Conservation (phyloP, 495 filamentous ascomycete genomes). For the Melanomma pulvis-pyrius region DNA sequence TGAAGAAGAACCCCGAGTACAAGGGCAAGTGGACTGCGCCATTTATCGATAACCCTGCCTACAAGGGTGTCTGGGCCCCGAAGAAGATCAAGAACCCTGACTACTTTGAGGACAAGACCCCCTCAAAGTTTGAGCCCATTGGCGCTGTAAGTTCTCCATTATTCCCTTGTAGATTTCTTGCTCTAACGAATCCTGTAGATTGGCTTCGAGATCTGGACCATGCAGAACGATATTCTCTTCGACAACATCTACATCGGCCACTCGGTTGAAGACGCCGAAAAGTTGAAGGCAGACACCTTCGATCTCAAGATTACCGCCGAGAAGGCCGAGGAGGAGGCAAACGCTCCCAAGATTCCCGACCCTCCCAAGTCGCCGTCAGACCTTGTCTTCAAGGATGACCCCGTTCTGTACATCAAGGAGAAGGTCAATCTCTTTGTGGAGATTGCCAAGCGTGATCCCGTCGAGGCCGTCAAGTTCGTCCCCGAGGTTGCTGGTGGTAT, state of each 20-base stretch:
- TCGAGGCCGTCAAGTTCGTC: conserved; percentile 87
- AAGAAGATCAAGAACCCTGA: conserved; percentile 95
- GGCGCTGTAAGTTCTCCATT: conserved; percentile 78
- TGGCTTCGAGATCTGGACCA: conserved; percentile 99
- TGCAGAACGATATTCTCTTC: conserved; percentile 98
- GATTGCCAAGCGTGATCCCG: conserved; percentile 81
- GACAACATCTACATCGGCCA: conserved; percentile 99
- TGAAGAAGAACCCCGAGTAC: conserved; percentile 95
- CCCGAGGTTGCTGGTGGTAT: conserved; percentile 87
- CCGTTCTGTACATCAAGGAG: conserved; percentile 83
- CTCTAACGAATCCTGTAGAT: conserved; percentile 56
- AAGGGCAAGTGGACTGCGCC: conserved; percentile 98
- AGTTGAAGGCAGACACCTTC: conserved; percentile 89
- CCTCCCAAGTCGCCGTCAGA: conserved; percentile 65
- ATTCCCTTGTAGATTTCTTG: too few species aligned
- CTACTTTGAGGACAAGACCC: conserved; percentile 97
- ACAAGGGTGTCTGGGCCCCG: conserved; percentile 95
- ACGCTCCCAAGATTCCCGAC: conserved; percentile 76
- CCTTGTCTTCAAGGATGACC: conserved; percentile 91
- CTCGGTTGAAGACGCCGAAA: conserved; percentile 89
- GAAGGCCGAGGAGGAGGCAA: conserved; percentile 77
- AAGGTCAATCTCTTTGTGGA: conserved; percentile 87
- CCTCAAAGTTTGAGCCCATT: conserved; percentile 96
- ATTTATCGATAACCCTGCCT: conserved; percentile 95
- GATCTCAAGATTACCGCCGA: conserved; percentile 88